phyloP scores from a whole-genome alignment of 2,329 filamentous ascomycete genomes.

The Rhynchosporium graminicola region DNA sequence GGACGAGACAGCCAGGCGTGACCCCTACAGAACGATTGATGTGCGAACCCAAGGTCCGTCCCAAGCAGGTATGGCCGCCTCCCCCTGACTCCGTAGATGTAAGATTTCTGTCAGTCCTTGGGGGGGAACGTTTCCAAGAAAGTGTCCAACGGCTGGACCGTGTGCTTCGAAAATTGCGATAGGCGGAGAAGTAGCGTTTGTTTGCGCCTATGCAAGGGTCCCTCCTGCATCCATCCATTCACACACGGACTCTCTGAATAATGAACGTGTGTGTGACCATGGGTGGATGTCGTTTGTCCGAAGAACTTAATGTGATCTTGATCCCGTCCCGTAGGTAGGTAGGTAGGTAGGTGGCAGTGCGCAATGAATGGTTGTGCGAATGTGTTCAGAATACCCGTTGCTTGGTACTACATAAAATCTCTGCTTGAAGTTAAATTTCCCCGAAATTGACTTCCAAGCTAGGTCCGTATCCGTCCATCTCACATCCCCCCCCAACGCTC shows the following conservation, averaged over 20 bases:
- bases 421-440: too few relatives aligned
- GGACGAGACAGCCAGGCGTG: slow-evolving; percentile 20
- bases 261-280: slow-evolving; percentile 2
- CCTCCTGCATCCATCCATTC: too few relatives aligned
- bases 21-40: slow-evolving; percentile 7
- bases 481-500: slow-evolving; percentile 4
- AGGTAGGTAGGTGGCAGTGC: neutral
- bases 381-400: slow-evolving; percentile 14
- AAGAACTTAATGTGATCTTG: slow-evolving; percentile 10
- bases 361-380: neutral
- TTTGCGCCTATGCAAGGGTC: too few relatives aligned
- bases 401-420: neutral
- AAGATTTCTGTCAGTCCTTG: too few relatives aligned
- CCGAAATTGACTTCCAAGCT: slow-evolving; percentile 3
- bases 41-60: too few relatives aligned
- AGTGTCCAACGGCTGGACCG: slow-evolving; percentile 16
- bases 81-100: too few relatives aligned
- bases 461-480: neutral
- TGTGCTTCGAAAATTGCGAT: neutral
- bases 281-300: slow-evolving; percentile 15
- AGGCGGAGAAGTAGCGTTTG: too few relatives aligned
- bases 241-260: too few relatives aligned
- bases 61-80: too few relatives aligned
- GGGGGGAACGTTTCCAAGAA: neutral
- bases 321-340: slow-evolving; percentile 11